A percentile compares a stretch with the other conserved stretches of the same genome.
Conservation (phyloP, 441 rosid genomes). For the Melastoma candidum region DNA sequence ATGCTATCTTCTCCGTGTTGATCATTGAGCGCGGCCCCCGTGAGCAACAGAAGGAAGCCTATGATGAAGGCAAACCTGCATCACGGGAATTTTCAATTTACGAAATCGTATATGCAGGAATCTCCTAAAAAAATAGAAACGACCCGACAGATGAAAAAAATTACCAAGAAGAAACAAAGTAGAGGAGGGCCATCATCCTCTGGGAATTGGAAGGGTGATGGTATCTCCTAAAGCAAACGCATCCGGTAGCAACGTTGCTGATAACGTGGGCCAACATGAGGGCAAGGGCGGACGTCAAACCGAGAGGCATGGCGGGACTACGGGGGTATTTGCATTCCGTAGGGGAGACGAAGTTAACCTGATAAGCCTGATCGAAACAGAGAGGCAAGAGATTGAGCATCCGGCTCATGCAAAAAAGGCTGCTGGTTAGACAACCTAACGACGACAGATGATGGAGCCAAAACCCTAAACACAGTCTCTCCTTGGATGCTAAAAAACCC, state of each 20-base stretch:
- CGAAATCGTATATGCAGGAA: background rate
- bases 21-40: conserved; percentile 73
- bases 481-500: too few relatives aligned
- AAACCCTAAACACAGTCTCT: too few relatives aligned
- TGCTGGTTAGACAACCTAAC: background rate
- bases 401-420: background rate
- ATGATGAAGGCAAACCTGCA: conserved; percentile 70
- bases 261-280: conserved; percentile 66
- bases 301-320: conserved; percentile 72
- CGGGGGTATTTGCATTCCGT: conserved; percentile 57
- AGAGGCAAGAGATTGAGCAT: background rate
- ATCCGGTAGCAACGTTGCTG: conserved; percentile 52
- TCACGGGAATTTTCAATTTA: background rate
- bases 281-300: conserved; percentile 57
- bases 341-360: conserved; percentile 32
- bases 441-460: background rate
- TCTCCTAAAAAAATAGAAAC: background rate
- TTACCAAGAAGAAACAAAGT: conserved; percentile 79
- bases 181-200: conserved; percentile 50
- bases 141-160: background rate
- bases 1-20: conserved; percentile 44
- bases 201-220: conserved; percentile 39
- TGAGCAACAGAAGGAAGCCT: conserved; percentile 65
- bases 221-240: conserved; percentile 68
- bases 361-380: conserved; percentile 40